Conservation (phyloP, 305 asterid species). For the Fraxinus dipetala region DNA sequence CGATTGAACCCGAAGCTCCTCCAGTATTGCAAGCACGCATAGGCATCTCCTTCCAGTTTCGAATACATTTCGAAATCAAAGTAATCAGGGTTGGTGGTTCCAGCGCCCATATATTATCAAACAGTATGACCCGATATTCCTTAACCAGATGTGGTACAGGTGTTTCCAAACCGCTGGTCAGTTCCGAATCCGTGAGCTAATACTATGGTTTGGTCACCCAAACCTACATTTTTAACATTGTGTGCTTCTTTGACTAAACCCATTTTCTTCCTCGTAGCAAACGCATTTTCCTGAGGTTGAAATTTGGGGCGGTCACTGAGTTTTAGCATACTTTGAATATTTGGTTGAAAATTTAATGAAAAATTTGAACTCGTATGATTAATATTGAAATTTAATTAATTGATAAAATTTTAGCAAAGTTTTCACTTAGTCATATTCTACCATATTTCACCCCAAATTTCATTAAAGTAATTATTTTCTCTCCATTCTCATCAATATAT, state of each 20-base stretch:
- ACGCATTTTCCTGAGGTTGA: background rate
- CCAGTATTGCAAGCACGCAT: slow-evolving; percentile 37
- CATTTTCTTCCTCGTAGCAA: slow-evolving; percentile 20
- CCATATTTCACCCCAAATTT: too few species aligned
- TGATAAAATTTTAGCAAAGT: too few species aligned
- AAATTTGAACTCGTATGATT: too few species aligned
- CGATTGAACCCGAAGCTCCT: slow-evolving; percentile 27
- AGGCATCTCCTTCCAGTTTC: slow-evolving; percentile 38
- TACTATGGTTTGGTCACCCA: slow-evolving; percentile 28
- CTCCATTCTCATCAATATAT: too few species aligned
- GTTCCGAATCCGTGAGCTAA: slow-evolving; percentile 46
- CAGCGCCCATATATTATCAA: slow-evolving; percentile 42
- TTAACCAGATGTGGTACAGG: slow-evolving; percentile 43
- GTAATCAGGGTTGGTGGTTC: slow-evolving; percentile 47
- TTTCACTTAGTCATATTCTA: too few species aligned
- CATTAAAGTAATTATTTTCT: too few species aligned
- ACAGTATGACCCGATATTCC: slow-evolving; percentile 31
- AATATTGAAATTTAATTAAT: too few species aligned
- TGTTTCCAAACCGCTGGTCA: slow-evolving; percentile 48
- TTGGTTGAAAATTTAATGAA: too few species aligned
- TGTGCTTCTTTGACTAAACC: slow-evolving; percentile 49
- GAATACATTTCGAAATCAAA: slow-evolving; percentile 46
- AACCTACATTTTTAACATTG: slow-evolving; percentile 38
- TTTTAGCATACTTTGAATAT: too few species aligned
- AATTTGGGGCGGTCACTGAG: too few species aligned